Base-by-base conservation (phyloP, 75 land plant genomes). In the Picea glauca region DNA sequence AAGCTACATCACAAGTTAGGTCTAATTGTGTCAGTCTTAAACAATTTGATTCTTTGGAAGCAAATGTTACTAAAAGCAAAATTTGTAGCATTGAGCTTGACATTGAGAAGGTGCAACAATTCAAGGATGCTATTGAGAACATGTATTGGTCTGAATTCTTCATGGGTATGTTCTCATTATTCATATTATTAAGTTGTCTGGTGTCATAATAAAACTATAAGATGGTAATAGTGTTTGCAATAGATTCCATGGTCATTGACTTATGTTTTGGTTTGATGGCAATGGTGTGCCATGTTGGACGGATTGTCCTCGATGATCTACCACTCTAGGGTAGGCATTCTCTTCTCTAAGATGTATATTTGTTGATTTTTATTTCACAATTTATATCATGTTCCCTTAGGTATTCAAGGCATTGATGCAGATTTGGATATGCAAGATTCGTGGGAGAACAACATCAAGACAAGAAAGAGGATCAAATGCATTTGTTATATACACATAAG, bases 71-170 rank as follows among this genome's bases (percentile, higher is more conserved):
- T n/a, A 85, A 80, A 81, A 63, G 30, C 23, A 46, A 83, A 23
- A 90, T 96, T 26, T 96, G 98, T 82, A 81, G 83, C 30, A 50
- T 96, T 18, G 91, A 90, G 26, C 85, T 96, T 82, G 89, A 89
- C 84, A 85, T 74, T n/a, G 77, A 81, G n/a, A 90, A 90, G 74
- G 94, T 86, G 60, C 80, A 74, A 59, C 85, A 88, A 56, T 91
- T 96, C 84, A 96, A 87, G 79, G 96, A 90, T 80, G 98, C 98
- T 23, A 90, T 96, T 76, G 94, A 91, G 86, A 88, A 87, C 77
- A 87, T 82, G 50, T 96, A 96, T 82, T 93, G 94, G 96, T 96
- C 93, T 76, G 98, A 96, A 78, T 93, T 96, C 79, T n/a, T n/a
- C n/a, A n/a, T n/a, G n/a, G n/a, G n/a, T n/a, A n/a, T n/a, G n/a